Evolutionary conservation across 352 stramenopile species (phyloP), one percentile per base, ranked within the genome.

Genomic region (Globisporangium canariense): DNA sequence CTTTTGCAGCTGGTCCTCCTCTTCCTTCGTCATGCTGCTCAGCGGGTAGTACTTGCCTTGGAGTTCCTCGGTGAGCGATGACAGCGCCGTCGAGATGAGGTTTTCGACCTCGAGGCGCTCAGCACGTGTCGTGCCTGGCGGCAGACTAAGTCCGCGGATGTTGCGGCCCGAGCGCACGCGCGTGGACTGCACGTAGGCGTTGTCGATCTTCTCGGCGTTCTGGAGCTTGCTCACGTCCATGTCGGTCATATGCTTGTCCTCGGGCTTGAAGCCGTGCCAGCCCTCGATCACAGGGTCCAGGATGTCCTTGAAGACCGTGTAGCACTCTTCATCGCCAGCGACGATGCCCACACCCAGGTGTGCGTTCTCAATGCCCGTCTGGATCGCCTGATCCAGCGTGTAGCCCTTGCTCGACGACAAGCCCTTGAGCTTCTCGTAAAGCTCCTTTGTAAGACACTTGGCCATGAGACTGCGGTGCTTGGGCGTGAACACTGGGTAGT

Each of bases 81-180:
- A 73, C 1, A 96, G 73, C 45, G 84, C 93, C n/a, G 85, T 90
- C 1, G 79, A 75, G 34, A 98, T 78, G 10, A 98, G 60, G 49
- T 83, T 77, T 70, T 98, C 90, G 40, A 98, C 76, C 61, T 92
- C 72, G 8, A 83, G 70, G 22, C 94, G 82, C 65, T 97, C 88
- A n/a, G 74, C 74, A 34, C 93, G 79, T 10, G 86, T 94, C 56
- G 93, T 97, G 3, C 88, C 88, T 3, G 91, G 78, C 14, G 91
- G 91, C 50, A 98, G 81, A 51, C 78, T 81, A 41, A 97, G 82
- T 18, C 91, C 91, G 38, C 90, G 82, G 49, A 98, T 89, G 53
- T 93, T 97, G 45, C 94, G 78, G 0, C 92, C 91, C 20, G 96
- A 86, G 55, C 94, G 88, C 60, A 98, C 94, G 22, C 94, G 86